Conservation (phyloP, 805 yeast species). For the Clavispora carvajalis region DNA sequence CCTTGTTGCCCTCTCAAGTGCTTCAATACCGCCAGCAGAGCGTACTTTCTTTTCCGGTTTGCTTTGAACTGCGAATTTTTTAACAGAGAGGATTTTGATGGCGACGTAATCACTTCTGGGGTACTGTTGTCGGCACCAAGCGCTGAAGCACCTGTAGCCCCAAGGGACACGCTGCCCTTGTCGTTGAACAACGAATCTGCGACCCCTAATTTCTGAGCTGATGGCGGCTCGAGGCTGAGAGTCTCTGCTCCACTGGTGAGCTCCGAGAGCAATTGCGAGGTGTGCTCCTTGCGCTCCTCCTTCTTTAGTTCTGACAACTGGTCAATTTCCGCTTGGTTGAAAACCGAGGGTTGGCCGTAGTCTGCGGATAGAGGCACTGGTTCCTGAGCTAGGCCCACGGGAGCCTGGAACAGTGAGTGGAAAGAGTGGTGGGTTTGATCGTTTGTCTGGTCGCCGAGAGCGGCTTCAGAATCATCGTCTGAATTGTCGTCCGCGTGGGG, state of each 20-base stretch:
- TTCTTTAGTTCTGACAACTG: conserved; percentile 27
- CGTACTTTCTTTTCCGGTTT: conserved; percentile 26
- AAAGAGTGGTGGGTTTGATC: conserved; percentile 5
- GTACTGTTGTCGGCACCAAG: conserved; percentile 3
- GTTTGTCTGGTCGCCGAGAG: too few species aligned
- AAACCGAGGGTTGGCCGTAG: neutral
- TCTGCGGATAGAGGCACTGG: neutral
- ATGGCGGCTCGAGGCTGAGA: conserved; percentile 5
- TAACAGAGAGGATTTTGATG: conserved; percentile 9
- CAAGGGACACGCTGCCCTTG: conserved; percentile 11
- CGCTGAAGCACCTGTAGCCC: conserved; percentile 2
- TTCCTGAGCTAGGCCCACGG: neutral
- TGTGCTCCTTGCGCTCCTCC: conserved; percentile 29
- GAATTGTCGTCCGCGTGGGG: conserved; percentile 11
- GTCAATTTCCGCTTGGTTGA: conserved; percentile 17
- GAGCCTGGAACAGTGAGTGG: neutral
- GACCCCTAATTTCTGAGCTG: conserved; percentile 10
- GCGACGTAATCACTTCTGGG: conserved; percentile 3
- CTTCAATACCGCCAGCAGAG: conserved; percentile 25
- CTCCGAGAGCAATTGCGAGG: conserved; percentile 9
- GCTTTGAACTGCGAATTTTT: conserved; percentile 27
- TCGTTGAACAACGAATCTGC: conserved; percentile 31
- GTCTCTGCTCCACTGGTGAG: conserved; percentile 11
- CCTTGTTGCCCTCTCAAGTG: conserved; percentile 26
- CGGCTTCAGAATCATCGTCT: conserved; percentile 11